phyloP scores from a whole-genome alignment of 768 basidiomycete species.

The Daedalea quercina region DNA sequence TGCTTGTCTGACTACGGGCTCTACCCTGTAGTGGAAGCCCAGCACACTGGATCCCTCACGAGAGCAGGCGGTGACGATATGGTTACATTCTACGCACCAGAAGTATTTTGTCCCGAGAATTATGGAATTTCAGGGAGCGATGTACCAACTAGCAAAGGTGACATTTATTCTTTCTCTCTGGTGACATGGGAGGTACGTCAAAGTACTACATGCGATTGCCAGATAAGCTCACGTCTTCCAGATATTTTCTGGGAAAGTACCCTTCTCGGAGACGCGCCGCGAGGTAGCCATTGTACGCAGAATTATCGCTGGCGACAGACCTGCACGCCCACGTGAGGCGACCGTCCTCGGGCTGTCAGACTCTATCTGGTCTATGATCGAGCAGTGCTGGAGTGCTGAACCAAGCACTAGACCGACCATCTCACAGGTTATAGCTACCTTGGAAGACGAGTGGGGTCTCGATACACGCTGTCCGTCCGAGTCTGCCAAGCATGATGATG shows the following conservation, averaged over 20 bases:
- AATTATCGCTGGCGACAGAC: background rate
- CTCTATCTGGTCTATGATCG: slow-evolving; percentile 2
- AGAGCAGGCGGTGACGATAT: too few species aligned
- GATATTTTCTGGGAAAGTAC: slow-evolving; percentile 1
- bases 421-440: too few species aligned
- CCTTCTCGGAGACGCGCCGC: background rate
- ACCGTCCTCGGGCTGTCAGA: background rate
- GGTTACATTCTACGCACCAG: slow-evolving; percentile 8
- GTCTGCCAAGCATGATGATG: too few species aligned
- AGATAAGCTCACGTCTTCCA: background rate
- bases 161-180: slow-evolving; percentile 15
- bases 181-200: slow-evolving; percentile 11
- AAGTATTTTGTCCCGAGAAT: slow-evolving; percentile 10
- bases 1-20: slow-evolving; percentile 21
- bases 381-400: slow-evolving; percentile 3
- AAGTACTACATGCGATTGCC: background rate
- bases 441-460: too few species aligned
- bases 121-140: background rate
- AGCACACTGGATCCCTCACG: slow-evolving; percentile 5
- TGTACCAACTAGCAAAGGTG: slow-evolving; percentile 6
- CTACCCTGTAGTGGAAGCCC: slow-evolving; percentile 4
- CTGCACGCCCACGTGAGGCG: background rate
- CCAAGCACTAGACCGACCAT: too few species aligned
- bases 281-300: background rate
- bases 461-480: too few species aligned